Conservation (phyloP, 2,329 filamentous ascomycete species). For the Tolypocladium nubicola region DNA sequence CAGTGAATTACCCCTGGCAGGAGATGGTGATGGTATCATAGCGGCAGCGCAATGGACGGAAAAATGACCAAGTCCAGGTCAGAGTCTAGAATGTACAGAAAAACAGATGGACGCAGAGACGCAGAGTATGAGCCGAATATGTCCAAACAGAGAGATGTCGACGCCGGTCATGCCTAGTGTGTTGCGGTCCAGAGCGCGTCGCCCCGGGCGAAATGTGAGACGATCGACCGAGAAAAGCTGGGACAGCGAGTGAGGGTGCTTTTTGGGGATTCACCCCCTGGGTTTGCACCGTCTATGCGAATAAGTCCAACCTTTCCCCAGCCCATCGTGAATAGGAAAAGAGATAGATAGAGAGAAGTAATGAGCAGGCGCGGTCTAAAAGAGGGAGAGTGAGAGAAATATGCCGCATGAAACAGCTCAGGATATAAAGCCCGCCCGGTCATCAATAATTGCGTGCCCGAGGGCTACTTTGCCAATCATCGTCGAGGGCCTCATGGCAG, state of each 20-base stretch:
- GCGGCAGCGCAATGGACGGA: conserved; percentile 9
- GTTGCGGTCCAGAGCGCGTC: conserved; percentile 1
- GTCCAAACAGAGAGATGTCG: conserved; percentile 17
- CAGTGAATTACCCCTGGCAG: conserved; percentile 19
- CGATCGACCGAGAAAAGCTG: conserved; percentile 7
- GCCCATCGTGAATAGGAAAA: neutral
- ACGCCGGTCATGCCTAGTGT: conserved; percentile 16
- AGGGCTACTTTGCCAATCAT: neutral
- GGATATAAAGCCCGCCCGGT: neutral
- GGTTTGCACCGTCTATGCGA: conserved; percentile 2
- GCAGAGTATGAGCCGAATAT: conserved; percentile 19
- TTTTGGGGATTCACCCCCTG: neutral
- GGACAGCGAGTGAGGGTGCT: neutral
- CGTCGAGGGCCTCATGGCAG: neutral
- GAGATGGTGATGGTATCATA: conserved; percentile 22
- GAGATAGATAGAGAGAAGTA: neutral
- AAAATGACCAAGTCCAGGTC: conserved; percentile 19
- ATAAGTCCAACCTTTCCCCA: neutral
- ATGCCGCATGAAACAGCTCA: neutral
- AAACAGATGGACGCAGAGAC: conserved; percentile 12
- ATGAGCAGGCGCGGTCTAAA: neutral
- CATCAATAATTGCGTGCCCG: neutral
- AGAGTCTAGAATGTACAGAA: conserved; percentile 24
- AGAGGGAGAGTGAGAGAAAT: neutral
- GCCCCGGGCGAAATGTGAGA: conserved; percentile 5